Evolutionary conservation across 2,329 filamentous ascomycete species (phyloP).

Genomic region (Fusarium camptoceras): DNA sequence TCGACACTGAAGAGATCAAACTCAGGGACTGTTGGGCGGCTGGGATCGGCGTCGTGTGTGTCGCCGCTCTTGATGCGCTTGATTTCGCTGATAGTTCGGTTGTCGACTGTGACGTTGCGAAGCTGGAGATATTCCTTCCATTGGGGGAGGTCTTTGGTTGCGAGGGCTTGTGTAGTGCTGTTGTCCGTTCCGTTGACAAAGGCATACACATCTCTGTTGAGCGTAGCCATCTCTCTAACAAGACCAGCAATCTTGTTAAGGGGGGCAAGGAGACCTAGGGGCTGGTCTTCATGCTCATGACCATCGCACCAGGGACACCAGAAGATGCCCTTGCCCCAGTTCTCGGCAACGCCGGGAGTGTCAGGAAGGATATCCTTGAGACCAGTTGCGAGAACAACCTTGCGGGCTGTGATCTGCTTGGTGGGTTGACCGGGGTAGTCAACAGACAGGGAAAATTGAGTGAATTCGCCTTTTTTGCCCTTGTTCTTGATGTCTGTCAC

Average conservation of each 20-base stretch:
- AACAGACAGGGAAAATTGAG: slow-evolving; percentile 58
- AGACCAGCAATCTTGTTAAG: slow-evolving; percentile 58
- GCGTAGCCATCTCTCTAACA: slow-evolving; percentile 64
- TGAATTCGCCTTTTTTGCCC: slow-evolving; percentile 51
- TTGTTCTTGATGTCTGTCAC: slow-evolving; percentile 58
- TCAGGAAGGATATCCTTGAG: slow-evolving; percentile 65
- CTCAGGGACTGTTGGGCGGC: slow-evolving; percentile 59
- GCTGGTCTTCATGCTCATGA: slow-evolving; percentile 69
- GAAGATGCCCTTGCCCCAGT: slow-evolving; percentile 70
- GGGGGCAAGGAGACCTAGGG: slow-evolving; percentile 64
- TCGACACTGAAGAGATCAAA: slow-evolving; percentile 67
- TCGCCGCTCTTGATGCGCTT: slow-evolving; percentile 58
- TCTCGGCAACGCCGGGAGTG: slow-evolving; percentile 66
- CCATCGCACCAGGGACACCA: slow-evolving; percentile 76
- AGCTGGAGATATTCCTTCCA: slow-evolving; percentile 63
- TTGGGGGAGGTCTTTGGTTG: slow-evolving; percentile 55
- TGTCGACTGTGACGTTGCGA: slow-evolving; percentile 66
- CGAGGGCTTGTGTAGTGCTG: slow-evolving; percentile 52
- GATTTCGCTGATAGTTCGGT: slow-evolving; percentile 64
- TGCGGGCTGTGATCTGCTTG: slow-evolving; percentile 59
- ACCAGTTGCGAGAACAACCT: slow-evolving; percentile 69
- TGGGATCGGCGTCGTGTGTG: slow-evolving; percentile 53
- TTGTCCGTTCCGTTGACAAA: slow-evolving; percentile 72
- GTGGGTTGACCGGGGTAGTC: slow-evolving; percentile 29
- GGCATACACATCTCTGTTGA: slow-evolving; percentile 67